Evolutionary conservation across 495 filamentous ascomycete genomes (phyloP).

Genomic region (Sphaerosporella brunnea): DNA sequence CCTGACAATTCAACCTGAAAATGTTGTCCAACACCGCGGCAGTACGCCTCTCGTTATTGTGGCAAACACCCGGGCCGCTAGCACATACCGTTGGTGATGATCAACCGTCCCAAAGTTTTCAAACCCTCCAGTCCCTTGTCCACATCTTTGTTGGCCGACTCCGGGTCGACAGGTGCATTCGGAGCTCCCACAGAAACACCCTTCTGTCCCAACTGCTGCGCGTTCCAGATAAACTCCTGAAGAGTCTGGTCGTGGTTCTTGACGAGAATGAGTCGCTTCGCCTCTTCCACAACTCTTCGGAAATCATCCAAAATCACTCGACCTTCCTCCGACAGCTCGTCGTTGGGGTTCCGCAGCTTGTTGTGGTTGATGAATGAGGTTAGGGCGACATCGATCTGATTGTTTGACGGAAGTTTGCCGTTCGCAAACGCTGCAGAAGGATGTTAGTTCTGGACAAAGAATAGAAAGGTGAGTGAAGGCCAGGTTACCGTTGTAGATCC

Average conservation of each 20-base stretch:
- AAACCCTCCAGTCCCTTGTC: constrained; percentile 61
- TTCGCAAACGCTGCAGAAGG: constrained; percentile 53
- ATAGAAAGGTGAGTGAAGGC: background rate
- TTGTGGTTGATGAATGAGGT: constrained; percentile 50
- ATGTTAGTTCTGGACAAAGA: too few relatives aligned
- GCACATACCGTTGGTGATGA: constrained; percentile 73
- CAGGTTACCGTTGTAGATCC: constrained; percentile 56
- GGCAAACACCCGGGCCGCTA: too few relatives aligned
- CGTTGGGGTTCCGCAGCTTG: constrained; percentile 39
- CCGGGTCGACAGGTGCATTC: constrained; percentile 50
- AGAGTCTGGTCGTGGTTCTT: constrained; percentile 92
- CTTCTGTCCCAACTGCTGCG: constrained; percentile 42
- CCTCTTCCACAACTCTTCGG: constrained; percentile 65
- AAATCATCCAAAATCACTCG: constrained; percentile 58
- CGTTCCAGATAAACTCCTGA: constrained; percentile 94
- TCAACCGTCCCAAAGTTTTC: constrained; percentile 66
- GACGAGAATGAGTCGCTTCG: constrained; percentile 70
- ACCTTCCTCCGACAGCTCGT: constrained; percentile 68
- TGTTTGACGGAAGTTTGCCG: constrained; percentile 88
- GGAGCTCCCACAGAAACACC: constrained; percentile 42
- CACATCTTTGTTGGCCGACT: constrained; percentile 38
- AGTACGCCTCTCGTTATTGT: too few relatives aligned
- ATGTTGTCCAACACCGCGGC: too few relatives aligned
- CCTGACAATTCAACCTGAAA: too few relatives aligned
- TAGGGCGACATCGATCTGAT: constrained; percentile 86